A percentile compares a stretch with the other conserved stretches of the same genome.
Evolutionary conservation across 352 stramenopile genomes (phyloP).

Genomic region (Pythium rishiriense): DNA sequence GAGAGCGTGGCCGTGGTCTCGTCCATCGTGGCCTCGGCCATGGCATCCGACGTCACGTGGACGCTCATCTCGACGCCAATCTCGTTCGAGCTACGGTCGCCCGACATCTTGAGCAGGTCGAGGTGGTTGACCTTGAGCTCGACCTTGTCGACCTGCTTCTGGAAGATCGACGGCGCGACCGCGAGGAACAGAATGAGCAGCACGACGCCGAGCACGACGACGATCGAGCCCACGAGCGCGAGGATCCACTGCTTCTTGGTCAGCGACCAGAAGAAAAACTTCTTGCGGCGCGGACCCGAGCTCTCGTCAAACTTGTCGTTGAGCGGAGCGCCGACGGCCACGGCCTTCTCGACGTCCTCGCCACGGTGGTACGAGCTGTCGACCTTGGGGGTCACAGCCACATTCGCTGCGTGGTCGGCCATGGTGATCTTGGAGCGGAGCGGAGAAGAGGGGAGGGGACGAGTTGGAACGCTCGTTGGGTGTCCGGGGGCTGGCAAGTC

Average conservation of each 20-base stretch:
- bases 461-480: not conserved
- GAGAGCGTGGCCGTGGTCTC: constrained; percentile 47
- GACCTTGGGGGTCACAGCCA: constrained; percentile 19
- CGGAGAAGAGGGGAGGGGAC: not conserved
- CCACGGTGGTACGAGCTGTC: constrained; percentile 21
- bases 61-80: constrained; percentile 58
- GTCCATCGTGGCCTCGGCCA: constrained; percentile 44
- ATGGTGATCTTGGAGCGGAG: constrained; percentile 10
- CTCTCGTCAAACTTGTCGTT: constrained; percentile 19
- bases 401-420: constrained; percentile 5
- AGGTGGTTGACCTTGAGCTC: constrained; percentile 64
- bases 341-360: constrained; percentile 22
- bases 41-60: constrained; percentile 49
- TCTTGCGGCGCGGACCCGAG: constrained; percentile 19
- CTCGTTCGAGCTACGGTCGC: constrained; percentile 31
- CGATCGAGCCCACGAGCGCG: constrained; percentile 44
- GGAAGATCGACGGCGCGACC: constrained; percentile 56
- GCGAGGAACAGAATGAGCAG: constrained; percentile 67
- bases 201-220: constrained; percentile 45
- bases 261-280: constrained; percentile 59
- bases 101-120: constrained; percentile 52
- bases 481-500: constrained; percentile 15
- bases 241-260: constrained; percentile 56
- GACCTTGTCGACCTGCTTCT: constrained; percentile 64
- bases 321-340: constrained; percentile 7